phyloP scores from a whole-genome alignment of 805 yeast genomes.

The Barnettozyma salicaria region DNA sequence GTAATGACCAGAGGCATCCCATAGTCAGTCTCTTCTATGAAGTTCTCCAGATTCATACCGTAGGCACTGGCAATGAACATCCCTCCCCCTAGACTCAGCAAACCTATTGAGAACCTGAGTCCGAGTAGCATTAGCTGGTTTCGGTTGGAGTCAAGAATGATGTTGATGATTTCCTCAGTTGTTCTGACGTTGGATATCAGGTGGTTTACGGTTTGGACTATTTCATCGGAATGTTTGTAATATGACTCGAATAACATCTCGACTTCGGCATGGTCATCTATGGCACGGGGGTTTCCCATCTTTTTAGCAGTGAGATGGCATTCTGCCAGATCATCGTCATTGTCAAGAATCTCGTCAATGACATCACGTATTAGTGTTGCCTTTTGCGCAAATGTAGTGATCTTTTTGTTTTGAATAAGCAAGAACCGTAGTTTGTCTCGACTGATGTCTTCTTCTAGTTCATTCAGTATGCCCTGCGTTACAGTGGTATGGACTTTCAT shows the following conservation, averaged over 20 bases:
- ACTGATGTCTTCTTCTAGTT: slow-evolving; percentile 78
- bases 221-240: slow-evolving; percentile 86
- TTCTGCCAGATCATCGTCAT: slow-evolving; percentile 81
- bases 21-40: slow-evolving; percentile 71
- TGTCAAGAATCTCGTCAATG: slow-evolving; percentile 77
- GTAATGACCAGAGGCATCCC: slow-evolving; percentile 55
- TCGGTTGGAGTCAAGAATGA: slow-evolving; percentile 88
- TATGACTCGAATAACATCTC: slow-evolving; percentile 89
- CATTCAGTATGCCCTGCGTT: slow-evolving; percentile 64
- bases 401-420: slow-evolving; percentile 77
- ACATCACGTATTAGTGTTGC: slow-evolving; percentile 76
- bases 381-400: slow-evolving; percentile 79
- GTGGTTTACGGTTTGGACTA: slow-evolving; percentile 82
- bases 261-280: slow-evolving; percentile 75
- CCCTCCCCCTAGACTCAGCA: slow-evolving; percentile 76
- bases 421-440: slow-evolving; percentile 71
- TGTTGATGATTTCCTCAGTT: slow-evolving; percentile 92
- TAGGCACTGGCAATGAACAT: slow-evolving; percentile 79
- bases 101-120: slow-evolving; percentile 73
- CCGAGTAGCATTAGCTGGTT: slow-evolving; percentile 89
- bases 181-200: slow-evolving; percentile 78
- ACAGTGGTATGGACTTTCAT: slow-evolving; percentile 79
- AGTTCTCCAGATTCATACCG: slow-evolving; percentile 95
- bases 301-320: slow-evolving; percentile 67
- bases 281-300: slow-evolving; percentile 39